phyloP scores from a whole-genome alignment of 495 filamentous ascomycete species.

The Gamarada debralockiae region DNA sequence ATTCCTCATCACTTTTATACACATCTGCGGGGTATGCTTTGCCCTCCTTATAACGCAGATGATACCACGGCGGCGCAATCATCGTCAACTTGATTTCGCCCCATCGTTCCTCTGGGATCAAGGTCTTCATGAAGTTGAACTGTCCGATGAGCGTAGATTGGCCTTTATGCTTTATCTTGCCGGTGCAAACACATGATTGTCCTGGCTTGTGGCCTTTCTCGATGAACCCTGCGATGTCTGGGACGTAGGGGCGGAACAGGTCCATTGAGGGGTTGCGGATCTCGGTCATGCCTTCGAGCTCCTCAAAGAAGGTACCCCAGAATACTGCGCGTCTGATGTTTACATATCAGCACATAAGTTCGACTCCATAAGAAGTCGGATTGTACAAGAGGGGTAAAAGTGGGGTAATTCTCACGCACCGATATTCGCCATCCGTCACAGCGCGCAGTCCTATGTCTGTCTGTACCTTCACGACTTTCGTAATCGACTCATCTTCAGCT shows the following conservation, averaged over 20 bases:
- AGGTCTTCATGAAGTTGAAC: conserved; percentile 63
- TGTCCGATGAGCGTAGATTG: conserved; percentile 56
- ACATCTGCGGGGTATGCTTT: conserved; percentile 61
- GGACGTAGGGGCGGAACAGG: conserved; percentile 72
- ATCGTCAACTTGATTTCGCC: conserved; percentile 70
- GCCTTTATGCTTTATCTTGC: conserved; percentile 65
- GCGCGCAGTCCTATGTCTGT: conserved; percentile 61
- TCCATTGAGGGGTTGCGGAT: conserved; percentile 53
- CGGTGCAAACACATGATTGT: conserved; percentile 59
- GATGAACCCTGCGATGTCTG: conserved; percentile 73
- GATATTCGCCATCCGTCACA: conserved; percentile 71
- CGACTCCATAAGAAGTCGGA: not conserved
- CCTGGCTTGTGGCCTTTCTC: conserved; percentile 66
- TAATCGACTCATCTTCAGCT: conserved; percentile 63
- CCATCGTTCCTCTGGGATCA: conserved; percentile 56
- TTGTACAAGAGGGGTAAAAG: not conserved
- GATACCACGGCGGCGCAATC: conserved; percentile 72
- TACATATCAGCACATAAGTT: not conserved
- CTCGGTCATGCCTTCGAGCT: conserved; percentile 66
- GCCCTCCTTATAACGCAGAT: conserved; percentile 69
- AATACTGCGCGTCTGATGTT: conserved; percentile 14
- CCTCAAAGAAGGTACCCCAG: conserved; percentile 56
- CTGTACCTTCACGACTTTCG: conserved; percentile 62
- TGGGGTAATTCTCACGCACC: conserved; percentile 36
- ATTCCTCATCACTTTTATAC: conserved; percentile 64